These are phyloP conservation scores for Peltaster fructicola DNA, from an alignment of 2,329 filamentous ascomycete genomes.

Conservation along the genomic window DNA sequence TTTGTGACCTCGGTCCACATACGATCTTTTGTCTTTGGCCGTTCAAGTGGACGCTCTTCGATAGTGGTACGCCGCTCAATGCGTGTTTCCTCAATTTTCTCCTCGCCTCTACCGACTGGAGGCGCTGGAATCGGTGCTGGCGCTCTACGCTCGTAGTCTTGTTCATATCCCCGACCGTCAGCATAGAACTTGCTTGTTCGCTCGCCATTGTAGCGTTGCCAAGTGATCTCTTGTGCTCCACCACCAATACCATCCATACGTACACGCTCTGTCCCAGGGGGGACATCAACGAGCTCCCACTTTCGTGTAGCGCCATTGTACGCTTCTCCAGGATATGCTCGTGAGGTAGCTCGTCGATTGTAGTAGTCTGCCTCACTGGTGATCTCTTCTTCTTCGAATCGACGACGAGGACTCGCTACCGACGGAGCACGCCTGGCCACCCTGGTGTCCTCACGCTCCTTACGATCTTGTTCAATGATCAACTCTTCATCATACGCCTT, in stretches of 20 bases:
- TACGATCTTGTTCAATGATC: constrained; percentile 35
- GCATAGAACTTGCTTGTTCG: constrained; percentile 56
- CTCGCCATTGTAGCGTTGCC: constrained; percentile 64
- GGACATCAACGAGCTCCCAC: constrained; percentile 72
- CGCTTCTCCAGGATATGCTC: constrained; percentile 55
- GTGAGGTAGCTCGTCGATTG: constrained; percentile 49
- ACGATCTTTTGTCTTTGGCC: constrained; percentile 20
- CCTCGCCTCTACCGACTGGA: constrained; percentile 12
- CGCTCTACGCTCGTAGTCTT: constrained; percentile 8
- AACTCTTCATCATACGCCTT: constrained; percentile 46
- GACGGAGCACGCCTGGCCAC: constrained; percentile 19
- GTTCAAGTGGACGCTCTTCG: constrained; percentile 5
- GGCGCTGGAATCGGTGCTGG: constrained; percentile 12
- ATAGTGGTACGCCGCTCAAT: constrained; percentile 5
- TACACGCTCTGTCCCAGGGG: constrained; percentile 67
- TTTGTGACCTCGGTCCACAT: constrained; percentile 98
- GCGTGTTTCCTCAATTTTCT: constrained; percentile 33
- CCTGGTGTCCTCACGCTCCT: constrained; percentile 12
- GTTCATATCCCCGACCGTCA: constrained; percentile 38
- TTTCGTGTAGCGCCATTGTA: constrained; percentile 55
- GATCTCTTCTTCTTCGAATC: constrained; percentile 34
- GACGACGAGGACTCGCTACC: constrained; percentile 17
- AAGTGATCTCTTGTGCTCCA: constrained; percentile 57
- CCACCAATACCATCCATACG: constrained; percentile 64
- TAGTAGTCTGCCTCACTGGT: constrained; percentile 42